Evolutionary conservation across 176 grass and related monocot genomes (phyloP).

Genomic region (Metroxylon sagu): DNA sequence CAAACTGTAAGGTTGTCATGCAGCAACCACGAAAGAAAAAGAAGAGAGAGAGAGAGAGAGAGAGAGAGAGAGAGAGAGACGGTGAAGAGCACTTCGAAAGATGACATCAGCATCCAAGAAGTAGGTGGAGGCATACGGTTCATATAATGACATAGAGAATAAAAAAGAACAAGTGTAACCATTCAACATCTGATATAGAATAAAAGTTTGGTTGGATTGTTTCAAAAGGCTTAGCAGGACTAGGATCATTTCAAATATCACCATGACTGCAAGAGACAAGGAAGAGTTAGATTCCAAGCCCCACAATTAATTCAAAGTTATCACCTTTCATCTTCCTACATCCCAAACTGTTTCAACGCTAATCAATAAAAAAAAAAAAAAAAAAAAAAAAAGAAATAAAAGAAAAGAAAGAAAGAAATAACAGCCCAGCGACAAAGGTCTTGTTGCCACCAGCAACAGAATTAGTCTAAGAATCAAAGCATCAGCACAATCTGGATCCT

Average conservation of each 20-base stretch:
- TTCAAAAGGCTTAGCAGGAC: background rate
- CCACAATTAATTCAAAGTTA: background rate
- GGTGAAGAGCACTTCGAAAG: background rate
- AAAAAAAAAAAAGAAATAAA: background rate
- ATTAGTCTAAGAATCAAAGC: background rate
- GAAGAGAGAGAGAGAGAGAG: too few relatives aligned
- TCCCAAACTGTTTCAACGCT: background rate
- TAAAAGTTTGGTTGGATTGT: background rate
- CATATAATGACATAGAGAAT: background rate
- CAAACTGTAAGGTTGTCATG: background rate
- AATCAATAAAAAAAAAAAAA: background rate
- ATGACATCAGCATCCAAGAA: background rate
- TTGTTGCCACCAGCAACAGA: constrained; percentile 1
- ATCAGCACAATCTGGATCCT: background rate
- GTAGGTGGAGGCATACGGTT: background rate
- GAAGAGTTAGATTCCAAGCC: background rate
- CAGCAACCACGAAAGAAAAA: background rate
- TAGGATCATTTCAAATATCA: background rate
- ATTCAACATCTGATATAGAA: background rate
- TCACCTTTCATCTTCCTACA: background rate
- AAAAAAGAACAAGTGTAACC: background rate
- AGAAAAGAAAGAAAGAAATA: background rate
- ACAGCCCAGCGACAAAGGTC: background rate
- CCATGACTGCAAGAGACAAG: background rate
- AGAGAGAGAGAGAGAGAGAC: too few relatives aligned